These are phyloP conservation scores for Ambrosia hybrid DNA, from an alignment of 140 eudicot species.

Conservation along the genomic window DNA sequence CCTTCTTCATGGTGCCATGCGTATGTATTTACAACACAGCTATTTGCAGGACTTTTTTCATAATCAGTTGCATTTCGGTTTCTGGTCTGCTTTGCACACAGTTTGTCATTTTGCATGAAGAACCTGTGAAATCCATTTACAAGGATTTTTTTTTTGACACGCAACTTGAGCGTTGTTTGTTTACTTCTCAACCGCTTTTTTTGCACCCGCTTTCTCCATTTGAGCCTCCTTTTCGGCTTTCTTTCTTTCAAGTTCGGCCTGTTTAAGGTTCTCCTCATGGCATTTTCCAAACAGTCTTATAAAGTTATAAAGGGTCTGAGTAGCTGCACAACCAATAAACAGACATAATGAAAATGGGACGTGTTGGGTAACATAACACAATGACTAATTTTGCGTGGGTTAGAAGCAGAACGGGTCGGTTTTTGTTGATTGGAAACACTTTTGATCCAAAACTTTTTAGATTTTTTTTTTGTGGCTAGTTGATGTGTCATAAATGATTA, in stretches of 20 bases:
- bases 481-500: background rate
- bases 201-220: constrained; percentile 51
- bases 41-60: constrained; percentile 28
- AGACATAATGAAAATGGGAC: background rate
- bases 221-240: constrained; percentile 81
- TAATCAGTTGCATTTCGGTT: constrained; percentile 3
- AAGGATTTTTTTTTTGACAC: constrained; percentile 12
- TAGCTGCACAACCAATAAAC: constrained; percentile 51
- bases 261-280: constrained; percentile 70
- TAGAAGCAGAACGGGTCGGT: background rate
- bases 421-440: background rate
- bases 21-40: constrained; percentile 16
- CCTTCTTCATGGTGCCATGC: constrained; percentile 23
- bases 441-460: background rate
- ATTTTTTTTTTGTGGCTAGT: background rate
- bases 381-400: background rate
- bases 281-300: constrained; percentile 75
- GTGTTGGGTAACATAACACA: background rate
- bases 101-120: constrained; percentile 30
- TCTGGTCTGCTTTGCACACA: constrained; percentile 28
- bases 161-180: constrained; percentile 13
- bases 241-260: constrained; percentile 81
- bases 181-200: constrained; percentile 44
- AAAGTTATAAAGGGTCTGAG: constrained; percentile 67
- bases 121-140: constrained; percentile 20